Evolutionary conservation across 345 rosid genomes (phyloP).

Genomic region (Lepidium didymum): DNA sequence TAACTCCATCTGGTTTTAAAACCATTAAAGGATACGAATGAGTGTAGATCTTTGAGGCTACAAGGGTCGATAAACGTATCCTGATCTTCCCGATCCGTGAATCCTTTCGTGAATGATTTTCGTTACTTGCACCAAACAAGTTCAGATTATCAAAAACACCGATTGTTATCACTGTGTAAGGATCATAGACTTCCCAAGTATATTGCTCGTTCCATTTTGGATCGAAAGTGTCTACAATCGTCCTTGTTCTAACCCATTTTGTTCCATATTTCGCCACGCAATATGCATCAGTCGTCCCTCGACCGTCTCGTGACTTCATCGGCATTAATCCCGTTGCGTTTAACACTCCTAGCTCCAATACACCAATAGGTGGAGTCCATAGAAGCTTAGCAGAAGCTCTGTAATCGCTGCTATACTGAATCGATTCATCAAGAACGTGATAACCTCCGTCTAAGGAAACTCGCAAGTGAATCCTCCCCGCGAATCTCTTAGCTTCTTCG

Average conservation of each 20-base stretch:
- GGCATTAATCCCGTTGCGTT: constrained; percentile 42
- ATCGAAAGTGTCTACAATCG: constrained; percentile 32
- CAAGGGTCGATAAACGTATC: constrained; percentile 38
- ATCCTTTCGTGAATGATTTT: constrained; percentile 14
- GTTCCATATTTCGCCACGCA: constrained; percentile 47
- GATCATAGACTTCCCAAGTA: constrained; percentile 56
- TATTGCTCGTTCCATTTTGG: constrained; percentile 53
- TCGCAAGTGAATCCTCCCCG: constrained; percentile 44
- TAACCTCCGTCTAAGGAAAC: constrained; percentile 47
- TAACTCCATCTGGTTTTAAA: constrained; percentile 34
- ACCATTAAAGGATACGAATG: constrained; percentile 39
- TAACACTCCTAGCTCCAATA: constrained; percentile 47
- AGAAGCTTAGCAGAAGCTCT: constrained; percentile 38
- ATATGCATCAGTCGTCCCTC: constrained; percentile 43
- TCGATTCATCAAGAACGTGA: constrained; percentile 48
- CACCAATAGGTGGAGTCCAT: constrained; percentile 37
- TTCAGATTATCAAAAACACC: constrained; percentile 43
- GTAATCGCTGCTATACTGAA: constrained; percentile 47
- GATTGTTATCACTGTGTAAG: constrained; percentile 37
- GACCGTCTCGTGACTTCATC: constrained; percentile 36
- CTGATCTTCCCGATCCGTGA: constrained; percentile 39
- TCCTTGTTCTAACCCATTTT: constrained; percentile 48
- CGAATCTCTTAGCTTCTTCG: constrained; percentile 10
- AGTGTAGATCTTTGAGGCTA: constrained; percentile 32
- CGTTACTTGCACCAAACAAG: constrained; percentile 9